Evolutionary conservation across 73 alveolate species (phyloP).

Genomic region (Paramecium pentaurelia): DNA sequence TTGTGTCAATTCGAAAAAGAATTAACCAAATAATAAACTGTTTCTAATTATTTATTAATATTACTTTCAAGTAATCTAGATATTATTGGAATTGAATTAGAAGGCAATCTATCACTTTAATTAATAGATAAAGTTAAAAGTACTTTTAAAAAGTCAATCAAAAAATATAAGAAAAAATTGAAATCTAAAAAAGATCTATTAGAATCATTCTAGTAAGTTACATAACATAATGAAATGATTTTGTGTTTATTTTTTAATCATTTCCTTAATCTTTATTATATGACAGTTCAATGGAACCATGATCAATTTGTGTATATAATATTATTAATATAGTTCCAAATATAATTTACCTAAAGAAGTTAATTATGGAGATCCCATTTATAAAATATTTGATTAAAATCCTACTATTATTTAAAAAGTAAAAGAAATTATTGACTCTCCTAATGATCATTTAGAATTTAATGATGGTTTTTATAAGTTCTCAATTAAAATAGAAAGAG

Average conservation of each 20-base stretch:
- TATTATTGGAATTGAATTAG: background rate
- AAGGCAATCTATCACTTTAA: background rate
- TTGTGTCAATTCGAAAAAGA: background rate
- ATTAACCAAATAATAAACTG: background rate
- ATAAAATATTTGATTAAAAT: background rate
- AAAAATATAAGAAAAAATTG: constrained; percentile 5
- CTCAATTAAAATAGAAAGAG: constrained; percentile 5
- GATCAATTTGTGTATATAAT: background rate
- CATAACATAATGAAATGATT: constrained; percentile 23
- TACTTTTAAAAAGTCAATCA: background rate
- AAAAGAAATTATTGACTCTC: background rate
- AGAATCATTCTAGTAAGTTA: constrained; percentile 1
- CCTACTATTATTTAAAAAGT: background rate
- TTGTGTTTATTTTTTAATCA: constrained; percentile 14
- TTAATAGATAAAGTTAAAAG: background rate
- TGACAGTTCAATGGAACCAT: constrained; percentile 32
- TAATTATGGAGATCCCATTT: background rate
- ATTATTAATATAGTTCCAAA: background rate
- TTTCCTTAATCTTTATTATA: background rate
- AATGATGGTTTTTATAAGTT: constrained; percentile 26
- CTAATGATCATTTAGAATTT: constrained; percentile 12
- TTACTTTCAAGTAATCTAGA: background rate
- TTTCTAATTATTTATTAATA: background rate
- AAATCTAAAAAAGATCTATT: background rate
- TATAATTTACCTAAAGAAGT: background rate